Conservation (phyloP, 768 basidiomycete genomes). For the Tulasnella sp. region DNA sequence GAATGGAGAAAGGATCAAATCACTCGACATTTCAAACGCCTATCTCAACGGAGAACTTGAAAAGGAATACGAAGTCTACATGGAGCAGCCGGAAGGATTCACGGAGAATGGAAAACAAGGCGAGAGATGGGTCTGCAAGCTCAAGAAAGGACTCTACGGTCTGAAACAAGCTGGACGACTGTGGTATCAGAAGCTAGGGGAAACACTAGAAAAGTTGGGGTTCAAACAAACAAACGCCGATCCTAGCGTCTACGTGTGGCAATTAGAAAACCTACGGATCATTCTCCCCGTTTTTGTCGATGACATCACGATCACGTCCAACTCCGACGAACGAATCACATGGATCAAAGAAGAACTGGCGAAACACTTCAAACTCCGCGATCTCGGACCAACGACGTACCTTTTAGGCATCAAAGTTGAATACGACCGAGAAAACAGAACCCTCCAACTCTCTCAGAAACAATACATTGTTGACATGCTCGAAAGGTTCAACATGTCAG, state of each 20-base stretch:
- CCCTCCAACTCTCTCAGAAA: neutral
- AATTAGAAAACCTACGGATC: slow-evolving; percentile 18
- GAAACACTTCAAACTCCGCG: neutral
- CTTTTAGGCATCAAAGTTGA: neutral
- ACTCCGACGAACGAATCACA: neutral
- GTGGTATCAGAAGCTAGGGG: too few relatives aligned
- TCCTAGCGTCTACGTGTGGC: slow-evolving; percentile 20
- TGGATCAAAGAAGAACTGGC: neutral
- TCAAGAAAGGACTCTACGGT: slow-evolving; percentile 21
- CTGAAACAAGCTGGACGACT: slow-evolving; percentile 21
- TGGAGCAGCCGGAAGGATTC: slow-evolving; percentile 4
- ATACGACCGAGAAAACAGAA: neutral
- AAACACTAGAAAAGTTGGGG: slow-evolving; percentile 5
- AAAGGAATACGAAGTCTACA: slow-evolving; percentile 2
- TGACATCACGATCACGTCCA: too few relatives aligned
- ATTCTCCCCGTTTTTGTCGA: slow-evolving; percentile 25
- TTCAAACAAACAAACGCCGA: slow-evolving; percentile 1
- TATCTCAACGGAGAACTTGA: slow-evolving; percentile 12
- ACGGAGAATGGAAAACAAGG: too few relatives aligned
- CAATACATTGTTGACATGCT: neutral
- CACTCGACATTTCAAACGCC: slow-evolving; percentile 18
- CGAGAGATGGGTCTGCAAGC: too few relatives aligned
- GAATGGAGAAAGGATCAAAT: too few relatives aligned
- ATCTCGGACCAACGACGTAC: neutral
- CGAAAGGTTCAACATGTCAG: neutral